Conservation (phyloP, 768 basidiomycete genomes). For the Tricholomella constricta region DNA sequence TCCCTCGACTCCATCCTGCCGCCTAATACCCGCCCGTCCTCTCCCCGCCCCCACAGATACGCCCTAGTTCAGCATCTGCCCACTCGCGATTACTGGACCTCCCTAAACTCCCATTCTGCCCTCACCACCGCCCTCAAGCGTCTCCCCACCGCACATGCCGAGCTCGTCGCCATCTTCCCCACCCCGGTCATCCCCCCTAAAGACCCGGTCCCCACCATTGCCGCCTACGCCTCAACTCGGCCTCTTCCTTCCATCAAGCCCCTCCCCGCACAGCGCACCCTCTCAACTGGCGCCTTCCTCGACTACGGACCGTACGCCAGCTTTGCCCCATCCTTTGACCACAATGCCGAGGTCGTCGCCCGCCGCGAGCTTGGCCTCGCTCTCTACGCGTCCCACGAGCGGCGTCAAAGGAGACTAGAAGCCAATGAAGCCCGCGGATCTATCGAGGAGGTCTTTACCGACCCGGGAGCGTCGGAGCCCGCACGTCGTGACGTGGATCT, state of each 20-base stretch:
- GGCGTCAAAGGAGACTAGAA: constrained; percentile 34
- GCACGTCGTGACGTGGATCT: constrained; percentile 29
- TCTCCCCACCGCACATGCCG: constrained; percentile 66
- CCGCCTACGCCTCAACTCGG: constrained; percentile 52
- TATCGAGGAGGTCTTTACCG: constrained; percentile 24
- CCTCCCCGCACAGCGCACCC: constrained; percentile 50
- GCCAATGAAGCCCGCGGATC: constrained; percentile 27
- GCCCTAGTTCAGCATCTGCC: constrained; percentile 82
- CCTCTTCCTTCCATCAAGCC: constrained; percentile 42
- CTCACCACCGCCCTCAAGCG: constrained; percentile 45
- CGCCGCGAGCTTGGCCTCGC: constrained; percentile 60
- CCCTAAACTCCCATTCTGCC: constrained; percentile 52
- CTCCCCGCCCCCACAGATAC: constrained; percentile 50
- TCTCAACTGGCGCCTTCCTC: constrained; percentile 69
- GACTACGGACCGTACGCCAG: constrained; percentile 77
- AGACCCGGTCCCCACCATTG: constrained; percentile 49
- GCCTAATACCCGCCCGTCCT: constrained; percentile 23
- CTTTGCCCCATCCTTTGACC: constrained; percentile 81
- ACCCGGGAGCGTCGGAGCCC: not conserved
- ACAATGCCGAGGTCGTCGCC: constrained; percentile 74
- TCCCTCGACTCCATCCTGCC: constrained; percentile 47
- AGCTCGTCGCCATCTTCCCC: constrained; percentile 75
- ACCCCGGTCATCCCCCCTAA: constrained; percentile 48
- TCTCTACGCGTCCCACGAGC: constrained; percentile 51
- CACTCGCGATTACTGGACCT: constrained; percentile 78